Conservation (phyloP, 345 rosid genomes). For the Rhizophora apiculata region DNA sequence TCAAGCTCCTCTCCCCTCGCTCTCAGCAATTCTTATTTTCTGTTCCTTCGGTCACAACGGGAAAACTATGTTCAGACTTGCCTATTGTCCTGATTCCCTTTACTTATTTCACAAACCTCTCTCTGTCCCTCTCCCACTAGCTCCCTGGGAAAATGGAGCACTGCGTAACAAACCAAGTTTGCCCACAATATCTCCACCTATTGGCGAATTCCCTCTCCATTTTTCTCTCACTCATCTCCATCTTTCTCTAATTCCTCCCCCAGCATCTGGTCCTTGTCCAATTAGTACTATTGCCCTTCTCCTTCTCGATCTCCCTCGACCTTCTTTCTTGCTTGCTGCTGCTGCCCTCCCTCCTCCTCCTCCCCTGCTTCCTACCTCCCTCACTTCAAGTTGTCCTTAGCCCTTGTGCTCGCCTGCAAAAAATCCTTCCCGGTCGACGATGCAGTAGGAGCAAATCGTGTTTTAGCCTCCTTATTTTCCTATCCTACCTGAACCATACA, state of each 20-base stretch:
- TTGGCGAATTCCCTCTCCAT: constrained; percentile 2
- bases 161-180: constrained; percentile 17
- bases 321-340: constrained; percentile 10
- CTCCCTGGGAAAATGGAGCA: constrained; percentile 21
- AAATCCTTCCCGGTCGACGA: constrained; percentile 65
- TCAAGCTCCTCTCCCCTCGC: too few species aligned
- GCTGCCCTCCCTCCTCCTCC: constrained; percentile 5
- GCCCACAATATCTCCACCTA: too few species aligned
- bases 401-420: constrained; percentile 82
- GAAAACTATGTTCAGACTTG: too few species aligned
- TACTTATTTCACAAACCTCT: neutral
- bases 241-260: neutral
- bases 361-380: too few species aligned
- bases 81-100: too few species aligned
- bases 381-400: constrained; percentile 37
- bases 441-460: constrained; percentile 60
- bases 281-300: neutral
- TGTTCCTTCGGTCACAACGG: too few species aligned
- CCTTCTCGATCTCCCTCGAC: constrained; percentile 13
- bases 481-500: constrained; percentile 58
- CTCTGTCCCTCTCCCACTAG: neutral
- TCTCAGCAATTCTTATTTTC: too few species aligned
- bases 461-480: constrained; percentile 75
- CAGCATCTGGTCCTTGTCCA: neutral
- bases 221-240: constrained; percentile 23